A percentile compares a stretch with the other conserved stretches of the same genome.
These are phyloP conservation scores for Penstemon newberryi DNA, from an alignment of 257 asterid genomes.

Conservation along the genomic window DNA sequence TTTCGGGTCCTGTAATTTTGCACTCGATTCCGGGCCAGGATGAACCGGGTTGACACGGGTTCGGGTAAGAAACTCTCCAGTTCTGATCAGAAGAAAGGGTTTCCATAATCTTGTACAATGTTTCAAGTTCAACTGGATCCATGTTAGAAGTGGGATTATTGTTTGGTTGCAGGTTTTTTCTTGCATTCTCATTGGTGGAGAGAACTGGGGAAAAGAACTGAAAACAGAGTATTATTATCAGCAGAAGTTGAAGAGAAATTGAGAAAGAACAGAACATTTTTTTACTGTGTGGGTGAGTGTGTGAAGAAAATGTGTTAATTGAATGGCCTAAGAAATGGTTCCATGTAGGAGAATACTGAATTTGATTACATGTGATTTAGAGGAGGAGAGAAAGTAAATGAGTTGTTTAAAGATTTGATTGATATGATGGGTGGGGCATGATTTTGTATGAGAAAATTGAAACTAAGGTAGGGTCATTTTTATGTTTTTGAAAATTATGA, in stretches of 20 bases:
- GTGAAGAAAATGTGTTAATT: background rate
- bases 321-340: constrained; percentile 16
- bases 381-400: constrained; percentile 32
- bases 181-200: constrained; percentile 30
- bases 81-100: constrained; percentile 52
- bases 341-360: constrained; percentile 1
- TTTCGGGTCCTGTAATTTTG: constrained; percentile 34
- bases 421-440: constrained; percentile 61
- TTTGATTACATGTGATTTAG: constrained; percentile 20
- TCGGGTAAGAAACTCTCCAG: constrained; percentile 68
- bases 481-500: constrained; percentile 21
- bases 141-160: constrained; percentile 35
- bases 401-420: constrained; percentile 54
- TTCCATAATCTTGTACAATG: constrained; percentile 74
- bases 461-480: constrained; percentile 51
- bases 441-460: constrained; percentile 39
- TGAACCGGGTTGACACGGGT: constrained; percentile 68
- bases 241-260: constrained; percentile 31
- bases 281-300: constrained; percentile 1
- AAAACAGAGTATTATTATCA: constrained; percentile 25
- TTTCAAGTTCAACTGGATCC: constrained; percentile 60
- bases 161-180: constrained; percentile 6
- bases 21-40: constrained; percentile 81
- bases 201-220: constrained; percentile 21
- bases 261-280: constrained; percentile 48